These are phyloP conservation scores for Naegleria fowleri DNA, from an alignment of 208 protist genomes.

Conservation along the genomic window DNA sequence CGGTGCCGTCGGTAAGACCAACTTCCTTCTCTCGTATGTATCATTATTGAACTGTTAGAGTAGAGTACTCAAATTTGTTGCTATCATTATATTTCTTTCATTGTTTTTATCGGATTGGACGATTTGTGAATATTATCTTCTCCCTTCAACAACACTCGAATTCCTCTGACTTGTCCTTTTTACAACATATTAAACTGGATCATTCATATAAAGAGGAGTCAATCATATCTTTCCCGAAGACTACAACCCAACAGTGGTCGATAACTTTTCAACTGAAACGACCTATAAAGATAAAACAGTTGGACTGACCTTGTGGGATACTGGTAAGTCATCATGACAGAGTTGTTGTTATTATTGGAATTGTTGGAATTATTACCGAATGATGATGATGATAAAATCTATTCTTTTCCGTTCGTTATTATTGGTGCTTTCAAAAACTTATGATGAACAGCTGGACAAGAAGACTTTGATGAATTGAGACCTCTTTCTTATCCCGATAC, in stretches of 20 bases:
- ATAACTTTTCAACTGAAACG: conserved; percentile 19
- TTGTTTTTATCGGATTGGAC: no score
- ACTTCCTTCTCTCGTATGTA: neutral
- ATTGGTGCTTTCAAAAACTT: no score
- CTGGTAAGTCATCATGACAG: neutral
- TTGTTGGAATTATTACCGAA: no score
- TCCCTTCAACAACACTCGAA: no score
- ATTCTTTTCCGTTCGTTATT: no score
- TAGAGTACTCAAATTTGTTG: no score
- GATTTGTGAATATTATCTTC: no score
- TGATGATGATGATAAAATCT: no score
- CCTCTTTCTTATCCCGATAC: conserved; percentile 75
- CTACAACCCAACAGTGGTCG: conserved; percentile 23
- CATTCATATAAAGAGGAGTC: neutral
- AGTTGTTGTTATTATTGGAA: neutral
- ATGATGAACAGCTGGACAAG: conserved; percentile 36
- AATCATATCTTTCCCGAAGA: conserved; percentile 29
- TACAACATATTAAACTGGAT: no score
- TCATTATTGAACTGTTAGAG: neutral
- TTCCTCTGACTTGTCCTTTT: no score
- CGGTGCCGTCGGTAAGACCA: conserved; percentile 30
- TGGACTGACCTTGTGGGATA: neutral
- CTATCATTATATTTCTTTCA: no score
- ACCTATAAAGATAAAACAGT: neutral
- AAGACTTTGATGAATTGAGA: conserved; percentile 79